A percentile compares a stretch with the other conserved stretches of the same genome.
Conservation (phyloP, 2,329 filamentous ascomycete genomes). For the Pseudogymnoascus sp. region DNA sequence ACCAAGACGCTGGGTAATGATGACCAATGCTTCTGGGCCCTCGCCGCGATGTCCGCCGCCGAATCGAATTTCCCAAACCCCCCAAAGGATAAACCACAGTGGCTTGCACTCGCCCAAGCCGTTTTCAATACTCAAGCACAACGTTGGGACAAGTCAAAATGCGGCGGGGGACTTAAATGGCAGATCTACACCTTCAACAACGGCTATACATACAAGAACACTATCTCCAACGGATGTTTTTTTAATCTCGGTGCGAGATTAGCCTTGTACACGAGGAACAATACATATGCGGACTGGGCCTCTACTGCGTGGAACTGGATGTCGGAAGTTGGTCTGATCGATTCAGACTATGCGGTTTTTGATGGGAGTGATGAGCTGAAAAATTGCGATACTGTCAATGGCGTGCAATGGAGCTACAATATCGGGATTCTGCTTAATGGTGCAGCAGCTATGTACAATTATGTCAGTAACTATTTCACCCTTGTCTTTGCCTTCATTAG, state of each 20-base stretch:
- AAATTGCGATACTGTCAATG: slow-evolving; percentile 50
- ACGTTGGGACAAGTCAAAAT: slow-evolving; percentile 62
- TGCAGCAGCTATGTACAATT: slow-evolving; percentile 60
- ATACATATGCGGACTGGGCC: slow-evolving; percentile 71
- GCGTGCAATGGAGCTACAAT: slow-evolving; percentile 63
- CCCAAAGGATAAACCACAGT: slow-evolving; percentile 47
- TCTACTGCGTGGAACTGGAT: slow-evolving; percentile 66
- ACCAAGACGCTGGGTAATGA: slow-evolving; percentile 63
- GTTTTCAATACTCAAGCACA: slow-evolving; percentile 72
- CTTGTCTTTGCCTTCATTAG: neutral
- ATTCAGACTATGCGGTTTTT: slow-evolving; percentile 50
- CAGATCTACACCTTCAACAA: slow-evolving; percentile 79
- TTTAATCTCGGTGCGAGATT: slow-evolving; percentile 58
- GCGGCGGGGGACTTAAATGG: slow-evolving; percentile 71
- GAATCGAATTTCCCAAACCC: slow-evolving; percentile 58
- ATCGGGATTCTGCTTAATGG: slow-evolving; percentile 58
- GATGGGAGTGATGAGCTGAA: slow-evolving; percentile 50
- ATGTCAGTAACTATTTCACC: slow-evolving; percentile 33
- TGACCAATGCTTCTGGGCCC: slow-evolving; percentile 67
- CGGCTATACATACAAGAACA: slow-evolving; percentile 71
- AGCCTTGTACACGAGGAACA: slow-evolving; percentile 68
- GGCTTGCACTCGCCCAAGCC: slow-evolving; percentile 65
- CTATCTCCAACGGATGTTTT: slow-evolving; percentile 54
- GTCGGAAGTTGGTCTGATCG: slow-evolving; percentile 46
- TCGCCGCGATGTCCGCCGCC: slow-evolving; percentile 61